Base-by-base conservation (phyloP, 2,329 filamentous ascomycete species). In the Scedosporium boydii region DNA sequence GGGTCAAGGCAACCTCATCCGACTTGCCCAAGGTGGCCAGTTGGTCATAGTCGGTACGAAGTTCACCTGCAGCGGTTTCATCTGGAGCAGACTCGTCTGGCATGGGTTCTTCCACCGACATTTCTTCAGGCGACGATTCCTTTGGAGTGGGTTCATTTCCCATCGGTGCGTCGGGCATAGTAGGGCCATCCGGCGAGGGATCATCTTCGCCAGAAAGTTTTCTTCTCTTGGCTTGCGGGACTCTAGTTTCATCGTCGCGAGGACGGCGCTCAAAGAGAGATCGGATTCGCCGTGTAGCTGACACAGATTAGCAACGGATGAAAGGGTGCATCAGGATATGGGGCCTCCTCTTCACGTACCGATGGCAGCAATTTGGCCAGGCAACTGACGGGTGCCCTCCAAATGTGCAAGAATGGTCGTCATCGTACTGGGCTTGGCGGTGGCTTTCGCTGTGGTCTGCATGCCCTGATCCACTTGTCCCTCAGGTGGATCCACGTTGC, bases 311-410 rank as follows among this genome's bases (percentile, higher is more conserved):
- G 57, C 18, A 44, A 59, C n/a, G 27, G 27, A 27, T 34, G 16
- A 56, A 58, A 41, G 16, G 12, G 23, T 18, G 46, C 29, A 14
- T 16, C 10, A 18, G 1, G 16, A n/a, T 16, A 58, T 21, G 14
- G 29, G 34, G 21, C 12, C 23, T 42, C 14, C 10, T 38, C 12
- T 42, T 34, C 34, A 26, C 57, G 42, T 34, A 59, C 57, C 57
- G 16, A 59, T 44, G n/a, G 29, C 27, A 5, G 34, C 29, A 44
- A 59, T 42, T 21, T 59, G 57, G n/a, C 29, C 57, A 21, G 57
- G 57, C 21, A 59, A 44, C 27, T 59, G 57, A 21, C 57, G 57
- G n/a, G 57, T 44, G n/a, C 57, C 57, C 26, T 59, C 57, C 10
- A 59, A 26, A 10, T 51, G 46, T 16, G 48, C 23, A 16, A 62